Evolutionary conservation across 2,329 filamentous ascomycete genomes (phyloP), one percentile per base, ranked within the genome.

Genomic region (Aspergillus novofumigatus): DNA sequence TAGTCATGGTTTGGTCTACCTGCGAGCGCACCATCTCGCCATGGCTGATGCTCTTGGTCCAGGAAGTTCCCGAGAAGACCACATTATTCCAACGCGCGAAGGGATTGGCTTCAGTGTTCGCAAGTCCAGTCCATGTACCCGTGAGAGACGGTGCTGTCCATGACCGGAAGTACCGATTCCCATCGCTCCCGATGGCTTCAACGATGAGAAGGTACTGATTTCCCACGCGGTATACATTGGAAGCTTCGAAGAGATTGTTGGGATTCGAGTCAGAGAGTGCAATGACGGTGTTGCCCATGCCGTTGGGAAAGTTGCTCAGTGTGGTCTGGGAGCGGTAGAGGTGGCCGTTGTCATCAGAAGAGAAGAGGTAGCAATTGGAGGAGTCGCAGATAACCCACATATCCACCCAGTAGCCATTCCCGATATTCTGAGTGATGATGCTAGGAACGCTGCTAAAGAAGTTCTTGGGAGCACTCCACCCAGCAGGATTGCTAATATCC

Each of bases 351-450:
- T 56, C 50, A 4, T 56, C 54, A 5, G 54, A 56, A 8, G 52
- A 38, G 25, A 56, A 53, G 23, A 56, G 50, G 29, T 49, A 41
- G 50, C 50, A 53, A 41, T 49, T 28, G 1, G 50, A 49, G 2
- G 50, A 10, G 29, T 56, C 50, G 23, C 54, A 50, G 11, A 56
- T 53, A 9, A 41, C 38, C 54, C 29, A 56, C 50, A 56, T 56
- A 41, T 56, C 54, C 3, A 56, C 50, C 54, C 50, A 53, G 29
- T 29, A 38, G 2, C 54, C 29, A 2, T 44, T 29, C 5, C 50
- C 35, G 0, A 49, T 53, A 8, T 56, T 56, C n/a, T 56, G 11
- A 2, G 25, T 11, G 26, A 56, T 56, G 50, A 56, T 53, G 14
- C 42, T 53, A n/a, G 50, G 54, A 23, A 49, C 42, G 23, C 25